phyloP scores from a whole-genome alignment of 1,284 basidiomycete species.

The Dichomitus squalens region DNA sequence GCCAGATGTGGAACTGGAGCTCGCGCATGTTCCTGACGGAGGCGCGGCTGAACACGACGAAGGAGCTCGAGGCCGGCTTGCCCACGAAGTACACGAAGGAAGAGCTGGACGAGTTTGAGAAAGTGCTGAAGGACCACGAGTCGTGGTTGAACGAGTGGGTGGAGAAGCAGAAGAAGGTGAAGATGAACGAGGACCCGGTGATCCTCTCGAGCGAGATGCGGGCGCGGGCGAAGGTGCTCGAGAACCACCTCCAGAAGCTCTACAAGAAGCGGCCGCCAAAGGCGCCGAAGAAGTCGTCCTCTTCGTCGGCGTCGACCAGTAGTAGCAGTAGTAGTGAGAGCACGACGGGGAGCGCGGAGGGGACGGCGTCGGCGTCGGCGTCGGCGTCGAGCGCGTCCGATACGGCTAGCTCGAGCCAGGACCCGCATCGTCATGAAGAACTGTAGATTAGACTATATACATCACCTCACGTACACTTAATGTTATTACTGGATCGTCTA shows the following conservation, averaged over 20 bases:
- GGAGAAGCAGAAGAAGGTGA: conserved; percentile 76
- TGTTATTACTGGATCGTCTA: conserved; percentile 10
- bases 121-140: conserved; percentile 76
- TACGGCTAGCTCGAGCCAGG: conserved; percentile 14
- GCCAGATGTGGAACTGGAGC: conserved; percentile 81
- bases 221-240: conserved; percentile 76
- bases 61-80: conserved; percentile 54
- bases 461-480: conserved; percentile 21
- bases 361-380: not conserved
- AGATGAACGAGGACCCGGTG: conserved; percentile 78
- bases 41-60: conserved; percentile 72
- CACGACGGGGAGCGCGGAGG: conserved; percentile 1
- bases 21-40: conserved; percentile 82
- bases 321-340: conserved; percentile 15
- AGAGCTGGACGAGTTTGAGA: conserved; percentile 80
- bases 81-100: conserved; percentile 79
- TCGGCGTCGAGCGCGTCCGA: conserved; percentile 1
- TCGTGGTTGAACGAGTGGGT: conserved; percentile 79
- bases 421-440: conserved; percentile 30
- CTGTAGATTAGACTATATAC: conserved; percentile 26
- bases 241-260: conserved; percentile 71
- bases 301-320: conserved; percentile 33
- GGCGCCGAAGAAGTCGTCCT: conserved; percentile 47
- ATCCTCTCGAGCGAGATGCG: conserved; percentile 84
- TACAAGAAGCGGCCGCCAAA: conserved; percentile 67